Evolutionary conservation across 176 grass and related monocot genomes (phyloP).

Genomic region (Melocanna baccifera): DNA sequence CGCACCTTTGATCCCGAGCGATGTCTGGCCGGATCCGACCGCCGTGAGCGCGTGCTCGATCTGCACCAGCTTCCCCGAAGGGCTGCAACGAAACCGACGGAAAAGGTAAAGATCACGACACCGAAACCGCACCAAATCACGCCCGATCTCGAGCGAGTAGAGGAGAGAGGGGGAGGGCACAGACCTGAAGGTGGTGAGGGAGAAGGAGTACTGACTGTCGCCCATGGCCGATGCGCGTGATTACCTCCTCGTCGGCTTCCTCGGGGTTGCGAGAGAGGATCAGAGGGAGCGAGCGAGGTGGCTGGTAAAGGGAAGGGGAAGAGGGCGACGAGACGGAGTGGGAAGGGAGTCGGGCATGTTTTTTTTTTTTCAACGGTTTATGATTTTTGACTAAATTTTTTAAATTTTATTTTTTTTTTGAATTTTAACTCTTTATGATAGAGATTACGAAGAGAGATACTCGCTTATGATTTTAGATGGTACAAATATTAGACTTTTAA

Average conservation of each 20-base stretch:
- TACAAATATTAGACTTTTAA: no score
- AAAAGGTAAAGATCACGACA: neutral
- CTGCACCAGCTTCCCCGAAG: slow-evolving; percentile 93
- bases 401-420: no score
- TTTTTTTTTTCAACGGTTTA: no score
- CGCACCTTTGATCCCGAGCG: slow-evolving; percentile 96
- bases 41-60: slow-evolving; percentile 94
- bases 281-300: neutral
- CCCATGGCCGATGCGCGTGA: slow-evolving; percentile 40
- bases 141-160: slow-evolving; percentile 3
- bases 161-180: neutral
- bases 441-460: no score
- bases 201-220: slow-evolving; percentile 95
- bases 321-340: neutral
- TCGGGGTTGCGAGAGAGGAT: neutral
- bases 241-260: neutral
- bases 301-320: neutral
- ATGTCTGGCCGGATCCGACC: slow-evolving; percentile 95
- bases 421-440: no score
- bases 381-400: no score
- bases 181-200: slow-evolving; percentile 95
- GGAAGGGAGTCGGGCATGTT: no score
- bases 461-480: no score
- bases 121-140: neutral
- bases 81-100: slow-evolving; percentile 47